phyloP scores from a whole-genome alignment of 176 grass and related monocot species.

The Dactylis glomerata region DNA sequence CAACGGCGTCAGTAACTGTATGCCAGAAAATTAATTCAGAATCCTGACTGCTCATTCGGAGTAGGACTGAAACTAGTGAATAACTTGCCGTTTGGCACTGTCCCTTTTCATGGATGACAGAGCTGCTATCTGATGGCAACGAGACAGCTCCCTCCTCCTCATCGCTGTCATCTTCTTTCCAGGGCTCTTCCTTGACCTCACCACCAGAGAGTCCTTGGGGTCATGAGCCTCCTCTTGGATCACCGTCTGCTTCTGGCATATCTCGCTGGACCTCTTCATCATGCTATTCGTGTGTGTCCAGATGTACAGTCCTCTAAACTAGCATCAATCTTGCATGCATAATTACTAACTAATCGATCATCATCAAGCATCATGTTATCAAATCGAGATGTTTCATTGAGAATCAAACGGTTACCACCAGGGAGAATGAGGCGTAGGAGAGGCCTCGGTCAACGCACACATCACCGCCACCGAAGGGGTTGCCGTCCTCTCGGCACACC shows the following conservation, averaged over 20 bases:
- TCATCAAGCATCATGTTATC: too few relatives aligned
- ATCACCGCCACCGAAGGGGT: slow-evolving; percentile 37
- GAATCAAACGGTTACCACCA: slow-evolving; percentile 12
- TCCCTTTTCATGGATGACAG: not conserved
- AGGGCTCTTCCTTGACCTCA: not conserved
- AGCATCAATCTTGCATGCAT: not conserved
- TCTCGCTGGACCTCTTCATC: slow-evolving; percentile 50
- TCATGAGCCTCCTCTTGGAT: not conserved
- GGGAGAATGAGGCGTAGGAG: slow-evolving; percentile 77
- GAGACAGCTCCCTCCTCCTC: not conserved
- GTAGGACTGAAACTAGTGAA: not conserved
- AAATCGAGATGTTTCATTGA: not conserved
- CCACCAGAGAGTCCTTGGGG: not conserved
- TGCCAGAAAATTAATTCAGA: not conserved
- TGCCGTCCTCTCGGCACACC: slow-evolving; percentile 54
- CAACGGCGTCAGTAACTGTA: slow-evolving; percentile 21
- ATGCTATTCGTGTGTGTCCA: slow-evolving; percentile 58
- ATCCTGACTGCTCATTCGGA: not conserved
- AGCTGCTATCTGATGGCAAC: not conserved
- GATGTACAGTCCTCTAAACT: slow-evolving; percentile 60
- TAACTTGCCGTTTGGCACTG: not conserved
- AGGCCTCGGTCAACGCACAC: slow-evolving; percentile 40
- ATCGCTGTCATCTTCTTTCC: not conserved
- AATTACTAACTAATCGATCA: not conserved
- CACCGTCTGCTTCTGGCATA: slow-evolving; percentile 17